Base-by-base conservation (phyloP, 345 rosid genomes). In the Noccaea caerulescens region DNA sequence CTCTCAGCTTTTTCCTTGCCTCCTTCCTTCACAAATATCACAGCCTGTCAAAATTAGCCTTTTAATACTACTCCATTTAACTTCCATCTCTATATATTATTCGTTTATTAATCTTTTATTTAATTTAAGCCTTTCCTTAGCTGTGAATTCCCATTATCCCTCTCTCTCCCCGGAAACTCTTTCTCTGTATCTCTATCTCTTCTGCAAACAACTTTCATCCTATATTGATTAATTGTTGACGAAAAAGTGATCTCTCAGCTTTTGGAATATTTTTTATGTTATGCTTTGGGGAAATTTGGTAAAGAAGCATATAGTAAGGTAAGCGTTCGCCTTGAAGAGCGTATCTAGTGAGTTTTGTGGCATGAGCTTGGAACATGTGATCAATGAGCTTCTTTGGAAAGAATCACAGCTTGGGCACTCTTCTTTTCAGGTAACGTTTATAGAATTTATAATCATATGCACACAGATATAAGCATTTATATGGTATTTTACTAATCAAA, bases 31-130 rank as follows among this genome's bases (percentile, higher is more conserved):
- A 42, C 56, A 68, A 68, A 68, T 52, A 61, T 75, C 85, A 85
- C 97, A 88, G 88, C 87, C 97, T 91, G 95, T 87, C 92, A 86
- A 78, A 68, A 74, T 77, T 86, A 80, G 73, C 84, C 81, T 82
- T 86, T 79, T 66, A 81, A 77, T 72, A 82, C 69, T 68, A 78
- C 23, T 20, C 23, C 23, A 20, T 77, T 83, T 13, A 76, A 70
- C 63, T 57, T 72, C 49, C 57, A 66, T 65, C 52, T 43, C 60
- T 58, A 44, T 58, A 45, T 57, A 68, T 50, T 72, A 61, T 79
- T 72, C 79, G 56, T 72, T 71, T 68, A 49, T 46, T 66, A 58
- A 32, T 61, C 64, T 42, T 58, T 58, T 69, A 42, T 70, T 53
- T 56, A 49, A n/a, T 56, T 37, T 49, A 57, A 63, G 42, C 57